Evolutionary conservation across 371 early-diverging fungal genomes (phyloP), one percentile per base, ranked within the genome.

Genomic region (Rhizomucor pusillus): DNA sequence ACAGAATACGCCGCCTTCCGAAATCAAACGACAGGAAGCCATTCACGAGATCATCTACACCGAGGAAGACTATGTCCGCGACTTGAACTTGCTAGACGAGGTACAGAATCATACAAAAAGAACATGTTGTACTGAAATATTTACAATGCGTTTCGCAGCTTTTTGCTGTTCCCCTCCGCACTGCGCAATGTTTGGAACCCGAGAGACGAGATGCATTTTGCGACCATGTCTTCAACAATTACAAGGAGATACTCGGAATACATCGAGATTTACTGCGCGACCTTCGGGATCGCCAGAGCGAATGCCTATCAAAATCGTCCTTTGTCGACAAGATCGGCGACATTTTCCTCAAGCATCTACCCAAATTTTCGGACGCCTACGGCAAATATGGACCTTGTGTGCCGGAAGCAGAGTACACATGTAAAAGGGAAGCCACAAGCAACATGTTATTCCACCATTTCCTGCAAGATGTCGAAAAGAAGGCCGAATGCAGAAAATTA

Each of bases 31-130:
- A 0, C 97, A 97, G 62, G 95, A 97, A 63, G 88, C 87, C 33
- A 91, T 97, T 50, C 93, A 86, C 71, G 97, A 97, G 70, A 57
- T 95, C 49, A 89, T 97, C 29, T 83, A 90, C 40, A 92, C 90
- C 2, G 95, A 95, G 65, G 86, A 86, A 59, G 92, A 94, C 62
- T 96, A 89, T 70, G 90, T 94, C 25, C 81, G 84, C 34, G 97
- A 96, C 62, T 44, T 80, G 16, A 54, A 53, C 14, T 40, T 79
- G 3, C 40, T 79, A n/a, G 67, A 69, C 39, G 70, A 68, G 57
- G 71, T 69, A 48, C 46, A 41, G n/a, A 12, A n/a, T 12, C 29
- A 23, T 19, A 19, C 34, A 36, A 18, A 23, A n/a, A n/a, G n/a
- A n/a, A n/a, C n/a, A n/a, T n/a, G n/a, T n/a, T n/a, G n/a, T n/a